A percentile compares a stretch with the other conserved stretches of the same genome.
These are phyloP conservation scores for Monosporascus sp. DNA, from an alignment of 2,329 filamentous ascomycete genomes.

Conservation along the genomic window DNA sequence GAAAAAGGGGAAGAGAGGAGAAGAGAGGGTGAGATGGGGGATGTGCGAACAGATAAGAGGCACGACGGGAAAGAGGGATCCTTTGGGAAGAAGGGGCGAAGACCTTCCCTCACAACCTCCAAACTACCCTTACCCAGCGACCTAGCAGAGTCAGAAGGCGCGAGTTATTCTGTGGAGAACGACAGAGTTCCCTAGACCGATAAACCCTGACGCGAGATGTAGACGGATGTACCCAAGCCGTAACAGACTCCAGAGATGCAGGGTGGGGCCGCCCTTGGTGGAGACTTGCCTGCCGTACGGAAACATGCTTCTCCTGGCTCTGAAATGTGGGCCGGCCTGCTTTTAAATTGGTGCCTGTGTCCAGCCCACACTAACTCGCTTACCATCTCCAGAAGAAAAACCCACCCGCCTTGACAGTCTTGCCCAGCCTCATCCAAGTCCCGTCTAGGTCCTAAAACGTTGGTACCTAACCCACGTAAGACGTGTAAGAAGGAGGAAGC, in stretches of 20 bases:
- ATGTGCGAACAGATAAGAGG: conserved; percentile 3
- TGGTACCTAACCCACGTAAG: too few species aligned
- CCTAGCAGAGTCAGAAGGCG: not conserved
- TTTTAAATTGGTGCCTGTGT: not conserved
- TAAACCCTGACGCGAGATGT: not conserved
- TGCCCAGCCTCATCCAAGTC: too few species aligned
- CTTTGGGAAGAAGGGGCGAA: conserved; percentile 6
- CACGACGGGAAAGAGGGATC: conserved; percentile 3
- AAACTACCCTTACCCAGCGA: conserved; percentile 9
- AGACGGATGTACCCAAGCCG: not conserved
- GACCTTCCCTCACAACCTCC: conserved; percentile 3
- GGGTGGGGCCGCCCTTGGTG: not conserved
- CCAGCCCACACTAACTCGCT: too few species aligned
- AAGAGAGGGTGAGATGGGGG: not conserved
- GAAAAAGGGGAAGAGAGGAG: not conserved
- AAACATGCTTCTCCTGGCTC: not conserved
- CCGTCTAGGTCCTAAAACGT: too few species aligned
- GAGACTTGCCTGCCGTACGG: not conserved
- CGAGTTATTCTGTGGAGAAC: not conserved
- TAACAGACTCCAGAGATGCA: not conserved
- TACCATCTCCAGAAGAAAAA: too few species aligned
- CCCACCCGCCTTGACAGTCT: too few species aligned
- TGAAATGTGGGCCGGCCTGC: not conserved
- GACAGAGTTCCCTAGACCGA: not conserved
- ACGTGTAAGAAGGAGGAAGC: too few species aligned